Conservation (phyloP, 1,284 basidiomycete genomes). For the Tranzscheliella williamsii region DNA sequence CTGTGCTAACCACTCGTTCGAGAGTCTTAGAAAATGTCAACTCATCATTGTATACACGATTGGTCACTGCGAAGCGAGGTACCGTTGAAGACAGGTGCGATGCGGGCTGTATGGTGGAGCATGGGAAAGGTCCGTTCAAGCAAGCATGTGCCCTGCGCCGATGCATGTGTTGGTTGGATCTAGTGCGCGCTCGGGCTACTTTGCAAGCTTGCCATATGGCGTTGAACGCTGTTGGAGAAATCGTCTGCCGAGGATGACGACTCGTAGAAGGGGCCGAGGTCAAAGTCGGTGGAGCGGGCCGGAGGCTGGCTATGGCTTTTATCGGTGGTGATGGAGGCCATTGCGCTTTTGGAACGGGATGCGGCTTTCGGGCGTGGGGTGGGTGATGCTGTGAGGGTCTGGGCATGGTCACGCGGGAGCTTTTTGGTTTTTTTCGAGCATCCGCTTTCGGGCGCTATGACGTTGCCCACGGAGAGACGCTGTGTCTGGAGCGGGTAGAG, state of each 20-base stretch:
- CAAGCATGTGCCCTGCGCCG: background rate
- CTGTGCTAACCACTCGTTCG: background rate
- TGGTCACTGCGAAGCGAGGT: background rate
- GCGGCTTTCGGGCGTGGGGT: conserved; percentile 16
- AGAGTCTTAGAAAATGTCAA: background rate
- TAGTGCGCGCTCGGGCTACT: background rate
- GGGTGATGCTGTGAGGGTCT: conserved; percentile 21
- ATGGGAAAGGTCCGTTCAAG: no score
- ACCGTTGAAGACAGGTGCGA: no score
- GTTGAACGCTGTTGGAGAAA: background rate
- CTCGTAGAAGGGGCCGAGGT: background rate
- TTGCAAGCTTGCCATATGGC: background rate
- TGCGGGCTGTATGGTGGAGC: no score
- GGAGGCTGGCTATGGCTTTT: background rate
- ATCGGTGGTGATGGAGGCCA: conserved; percentile 15
- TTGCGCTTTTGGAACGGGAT: conserved; percentile 4
- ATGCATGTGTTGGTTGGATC: background rate
- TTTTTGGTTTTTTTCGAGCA: conserved; percentile 29
- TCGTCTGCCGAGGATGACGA: background rate
- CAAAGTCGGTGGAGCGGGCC: background rate
- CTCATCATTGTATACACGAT: background rate
- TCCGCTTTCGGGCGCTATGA: conserved; percentile 26
- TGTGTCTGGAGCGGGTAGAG: conserved; percentile 14
- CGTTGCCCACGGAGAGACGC: conserved; percentile 25
- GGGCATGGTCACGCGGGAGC: conserved; percentile 6